Base-by-base conservation (phyloP, 129 eudicot genomes). In the Flaveria linearis region DNA sequence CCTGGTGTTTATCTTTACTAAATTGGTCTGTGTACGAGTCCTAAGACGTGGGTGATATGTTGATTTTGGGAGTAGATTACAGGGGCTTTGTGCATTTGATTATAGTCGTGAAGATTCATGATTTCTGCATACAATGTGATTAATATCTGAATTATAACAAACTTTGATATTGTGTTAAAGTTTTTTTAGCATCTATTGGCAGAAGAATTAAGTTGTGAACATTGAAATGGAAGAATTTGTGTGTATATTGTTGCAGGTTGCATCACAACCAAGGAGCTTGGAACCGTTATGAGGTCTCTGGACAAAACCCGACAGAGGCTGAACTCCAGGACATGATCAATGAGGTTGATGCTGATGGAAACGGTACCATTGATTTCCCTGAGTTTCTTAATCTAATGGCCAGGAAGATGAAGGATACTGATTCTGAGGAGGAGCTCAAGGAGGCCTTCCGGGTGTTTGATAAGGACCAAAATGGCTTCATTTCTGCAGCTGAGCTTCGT, bases 321-420 rank as follows among this genome's bases (percentile, higher is more conserved):
- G 96, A 89, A 75, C 96, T 89, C n/a, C 96, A 89, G 70, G 96
- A 89, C 74, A 89, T 89, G 96, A 89, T 89, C 85, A 90, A 85
- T 8, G 96, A 90, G 78, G 96, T 90, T 49, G 96, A 90, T 68
- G 92, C n/a, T 76, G 92, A 90, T 79, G 88, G 96, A 42, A 90
- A 87, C 43, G 96, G 96, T 43, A 90, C 92, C 2, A 90, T 90
- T 65, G 96, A 90, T 77, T n/a, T 90, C 78, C 88, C 92, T 9
- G 96, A 90, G 75, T 90, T 90, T 75, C 96, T 90, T 76, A 87
- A 87, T 82, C 82, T 90, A 80, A n/a, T 90, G 96, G 92, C 92
- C 64, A 67, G 90, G 73, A 90, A 87, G 78, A 90, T 90, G 96
- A 90, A 87, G 85, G 96, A 90, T 82, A 90, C 90, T 0, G 92